Evolutionary conservation across 2,329 filamentous ascomycete genomes (phyloP).

Genomic region (Diaporthe sp.): DNA sequence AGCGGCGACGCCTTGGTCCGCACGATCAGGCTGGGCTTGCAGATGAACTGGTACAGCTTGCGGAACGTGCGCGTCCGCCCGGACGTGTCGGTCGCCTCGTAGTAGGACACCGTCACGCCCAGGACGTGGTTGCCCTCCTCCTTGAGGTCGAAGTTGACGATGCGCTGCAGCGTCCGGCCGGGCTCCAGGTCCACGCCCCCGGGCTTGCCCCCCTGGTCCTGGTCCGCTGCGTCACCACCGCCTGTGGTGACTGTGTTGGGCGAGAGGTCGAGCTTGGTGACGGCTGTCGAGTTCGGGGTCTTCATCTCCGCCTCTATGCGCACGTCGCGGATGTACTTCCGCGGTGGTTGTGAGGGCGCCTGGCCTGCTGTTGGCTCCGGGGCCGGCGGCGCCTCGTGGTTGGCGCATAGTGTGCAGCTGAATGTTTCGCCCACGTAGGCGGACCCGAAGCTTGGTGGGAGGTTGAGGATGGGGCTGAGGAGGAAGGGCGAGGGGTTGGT

Average conservation of each 20-base stretch:
- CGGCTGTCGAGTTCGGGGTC: slow-evolving; percentile 74
- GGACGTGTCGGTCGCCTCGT: slow-evolving; percentile 81
- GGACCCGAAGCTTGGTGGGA: slow-evolving; percentile 91
- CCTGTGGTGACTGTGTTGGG: slow-evolving; percentile 29
- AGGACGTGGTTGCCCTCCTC: slow-evolving; percentile 96
- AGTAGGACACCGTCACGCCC: slow-evolving; percentile 93
- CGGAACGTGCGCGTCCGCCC: slow-evolving; percentile 86
- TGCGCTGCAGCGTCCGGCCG: slow-evolving; percentile 80
- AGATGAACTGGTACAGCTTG: slow-evolving; percentile 97
- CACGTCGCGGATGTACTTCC: slow-evolving; percentile 77
- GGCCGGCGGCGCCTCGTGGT: slow-evolving; percentile 75
- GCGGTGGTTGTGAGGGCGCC: slow-evolving; percentile 38
- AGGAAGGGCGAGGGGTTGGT: slow-evolving; percentile 69
- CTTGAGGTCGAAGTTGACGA: slow-evolving; percentile 88
- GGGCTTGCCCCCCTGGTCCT: slow-evolving; percentile 33
- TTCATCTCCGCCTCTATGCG: slow-evolving; percentile 95
- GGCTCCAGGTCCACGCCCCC: slow-evolving; percentile 65
- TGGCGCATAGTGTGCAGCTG: slow-evolving; percentile 94
- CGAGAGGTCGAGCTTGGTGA: slow-evolving; percentile 76
- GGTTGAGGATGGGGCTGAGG: slow-evolving; percentile 77
- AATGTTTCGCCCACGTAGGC: slow-evolving; percentile 97
- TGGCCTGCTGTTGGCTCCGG: slow-evolving; percentile 38
- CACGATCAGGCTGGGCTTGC: slow-evolving; percentile 89
- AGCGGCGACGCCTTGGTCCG: slow-evolving; percentile 86
- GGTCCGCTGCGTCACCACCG: slow-evolving; percentile 35